Base-by-base conservation (phyloP, 2,329 filamentous ascomycete species). In the Grosmannia penicillata region DNA sequence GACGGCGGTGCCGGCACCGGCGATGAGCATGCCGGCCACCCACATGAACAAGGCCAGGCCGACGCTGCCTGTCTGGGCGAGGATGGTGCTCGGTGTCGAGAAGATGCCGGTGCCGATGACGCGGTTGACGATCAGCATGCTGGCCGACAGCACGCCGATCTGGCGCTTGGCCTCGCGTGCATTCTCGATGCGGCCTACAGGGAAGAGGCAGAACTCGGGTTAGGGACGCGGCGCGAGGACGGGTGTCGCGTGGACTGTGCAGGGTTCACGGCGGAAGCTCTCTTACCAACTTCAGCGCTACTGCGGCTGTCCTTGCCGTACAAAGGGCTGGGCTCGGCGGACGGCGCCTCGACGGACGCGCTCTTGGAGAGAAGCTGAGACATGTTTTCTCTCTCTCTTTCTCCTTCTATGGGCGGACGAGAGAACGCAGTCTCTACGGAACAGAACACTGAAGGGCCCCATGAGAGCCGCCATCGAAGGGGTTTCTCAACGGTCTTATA, bases 21-120 rank as follows among this genome's bases (percentile, higher is more conserved):
- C 72, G 46, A 80, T 77, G 36, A 77, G 48, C 56, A 71, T 71
- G 21, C 75, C 75, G 2, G 60, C 61, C 1, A 78, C 60, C 75
- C 75, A 80, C 45, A 80, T 66, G 45, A 78, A 64, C 18, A 79
- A 61, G 0, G 72, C 62, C 0, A 78, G 60, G 4, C 75, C 75
- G n/a, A 76, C 66, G 42, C 69, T 75, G 41, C 75, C 74, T 8
- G 64, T 69, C 0, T 72, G 62, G 3, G 55, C 48, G 37, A 78
- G 60, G 45, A 79, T 75, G 29, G 65, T 61, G 30, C 65, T 65
- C 0, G 75, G 74, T 0, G 74, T 78, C 1, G 75, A 70, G 47
- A 78, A 79, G 54, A 80, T 78, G 44, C 75, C 75, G 10, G 72
- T 78, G 30, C 75, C 75, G 40, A 80, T 71, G 58, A 78, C 72